Percentiles rank a stretch among this genome's conserved stretches.
These are phyloP conservation scores for Blastocystis hominis DNA, from an alignment of 352 stramenopile species.

Conservation along the genomic window DNA sequence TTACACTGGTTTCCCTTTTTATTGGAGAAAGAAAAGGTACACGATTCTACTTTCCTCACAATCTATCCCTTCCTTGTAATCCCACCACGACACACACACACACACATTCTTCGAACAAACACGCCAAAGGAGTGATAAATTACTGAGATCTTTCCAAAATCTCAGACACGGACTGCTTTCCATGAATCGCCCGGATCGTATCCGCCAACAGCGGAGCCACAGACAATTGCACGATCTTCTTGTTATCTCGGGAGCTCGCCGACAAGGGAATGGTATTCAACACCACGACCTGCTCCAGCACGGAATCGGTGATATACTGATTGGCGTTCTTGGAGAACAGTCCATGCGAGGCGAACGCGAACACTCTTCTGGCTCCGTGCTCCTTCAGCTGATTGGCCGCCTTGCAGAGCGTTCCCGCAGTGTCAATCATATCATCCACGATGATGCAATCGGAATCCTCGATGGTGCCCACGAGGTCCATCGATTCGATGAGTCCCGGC, in stretches of 20 bases:
- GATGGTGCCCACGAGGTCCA: slow-evolving; percentile 97
- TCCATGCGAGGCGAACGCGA: slow-evolving; percentile 95
- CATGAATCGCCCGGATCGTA: slow-evolving; percentile 98
- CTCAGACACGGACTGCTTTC: slow-evolving; percentile 97
- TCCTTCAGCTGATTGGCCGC: slow-evolving; percentile 87
- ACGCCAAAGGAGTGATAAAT: neutral
- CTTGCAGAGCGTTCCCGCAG: slow-evolving; percentile 92
- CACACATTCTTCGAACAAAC: neutral
- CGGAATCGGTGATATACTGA: slow-evolving; percentile 77
- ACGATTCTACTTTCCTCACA: neutral
- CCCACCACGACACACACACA: neutral
- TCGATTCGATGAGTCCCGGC: slow-evolving; percentile 89
- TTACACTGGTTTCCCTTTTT: neutral
- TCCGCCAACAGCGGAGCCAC: slow-evolving; percentile 91
- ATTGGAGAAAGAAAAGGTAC: too few species aligned
- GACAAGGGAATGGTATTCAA: slow-evolving; percentile 81
- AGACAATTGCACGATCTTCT: slow-evolving; percentile 93
- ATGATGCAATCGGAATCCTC: slow-evolving; percentile 97
- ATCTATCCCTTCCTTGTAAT: neutral
- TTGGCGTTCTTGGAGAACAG: slow-evolving; percentile 84
- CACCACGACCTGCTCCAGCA: slow-evolving; percentile 79
- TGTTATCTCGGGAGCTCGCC: slow-evolving; percentile 69
- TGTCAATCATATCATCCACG: slow-evolving; percentile 99
- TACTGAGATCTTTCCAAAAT: slow-evolving; percentile 82
- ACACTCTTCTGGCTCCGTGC: slow-evolving; percentile 85